A percentile compares a stretch with the other conserved stretches of the same genome.
These are phyloP conservation scores for Leishmania tropica DNA, from an alignment of 208 protist species.

Conservation along the genomic window DNA sequence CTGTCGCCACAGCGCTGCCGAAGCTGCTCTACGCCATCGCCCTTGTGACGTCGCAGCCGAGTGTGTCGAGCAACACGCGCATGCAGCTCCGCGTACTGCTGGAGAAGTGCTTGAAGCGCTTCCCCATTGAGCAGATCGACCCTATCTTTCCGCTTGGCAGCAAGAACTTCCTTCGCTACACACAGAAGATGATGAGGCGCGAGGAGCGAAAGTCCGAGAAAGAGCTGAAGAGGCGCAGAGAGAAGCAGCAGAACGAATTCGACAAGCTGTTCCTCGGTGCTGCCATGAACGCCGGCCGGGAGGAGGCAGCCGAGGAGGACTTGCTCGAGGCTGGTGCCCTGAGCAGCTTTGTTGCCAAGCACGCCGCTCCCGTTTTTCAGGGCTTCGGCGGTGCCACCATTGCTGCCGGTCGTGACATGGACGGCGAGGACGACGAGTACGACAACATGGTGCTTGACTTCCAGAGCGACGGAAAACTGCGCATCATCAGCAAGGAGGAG, in stretches of 20 bases:
- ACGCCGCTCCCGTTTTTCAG: constrained; percentile 37
- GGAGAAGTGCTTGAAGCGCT: constrained; percentile 87
- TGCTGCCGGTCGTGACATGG: constrained; percentile 1
- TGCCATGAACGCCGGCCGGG: constrained; percentile 52
- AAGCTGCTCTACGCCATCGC: constrained; percentile 84
- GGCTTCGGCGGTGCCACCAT: constrained; percentile 29
- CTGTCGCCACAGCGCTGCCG: constrained; percentile 61
- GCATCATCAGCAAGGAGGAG: constrained; percentile 81
- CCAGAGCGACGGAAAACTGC: constrained; percentile 73
- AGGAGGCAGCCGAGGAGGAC: constrained; percentile 66
- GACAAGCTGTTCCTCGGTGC: constrained; percentile 79
- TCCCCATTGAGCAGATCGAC: constrained; percentile 70
- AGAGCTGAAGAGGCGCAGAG: constrained; percentile 58
- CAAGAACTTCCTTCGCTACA: constrained; percentile 89
- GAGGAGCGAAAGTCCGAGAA: constrained; percentile 80
- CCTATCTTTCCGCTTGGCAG: constrained; percentile 86
- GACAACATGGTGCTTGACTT: constrained; percentile 86
- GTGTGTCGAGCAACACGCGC: constrained; percentile 80
- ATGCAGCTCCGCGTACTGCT: constrained; percentile 83
- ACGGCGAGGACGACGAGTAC: constrained; percentile 61
- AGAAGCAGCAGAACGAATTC: constrained; percentile 75
- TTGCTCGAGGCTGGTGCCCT: constrained; percentile 78
- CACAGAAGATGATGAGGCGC: constrained; percentile 80
- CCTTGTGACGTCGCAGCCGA: constrained; percentile 76
- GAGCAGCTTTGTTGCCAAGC: constrained; percentile 74